phyloP scores from a whole-genome alignment of 352 stramenopile genomes.

The Phytopythium helicoides region DNA sequence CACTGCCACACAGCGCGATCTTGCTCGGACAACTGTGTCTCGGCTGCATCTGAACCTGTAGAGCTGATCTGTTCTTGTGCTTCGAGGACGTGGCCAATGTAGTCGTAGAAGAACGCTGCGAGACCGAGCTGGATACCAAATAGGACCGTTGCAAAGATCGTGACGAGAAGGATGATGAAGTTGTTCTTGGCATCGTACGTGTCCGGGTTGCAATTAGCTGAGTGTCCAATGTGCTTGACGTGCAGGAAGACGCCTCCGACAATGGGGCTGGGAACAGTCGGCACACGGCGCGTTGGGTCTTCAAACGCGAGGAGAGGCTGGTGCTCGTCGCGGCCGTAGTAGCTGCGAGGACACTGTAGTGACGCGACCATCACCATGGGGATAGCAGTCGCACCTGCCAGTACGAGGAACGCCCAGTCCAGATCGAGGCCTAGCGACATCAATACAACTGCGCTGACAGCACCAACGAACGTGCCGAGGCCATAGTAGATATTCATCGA shows the following conservation, averaged over 20 bases:
- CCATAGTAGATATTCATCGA: slow-evolving; percentile 75
- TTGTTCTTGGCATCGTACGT: slow-evolving; percentile 83
- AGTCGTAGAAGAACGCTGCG: slow-evolving; percentile 80
- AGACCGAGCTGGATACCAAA: slow-evolving; percentile 77
- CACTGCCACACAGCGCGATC: slow-evolving; percentile 55
- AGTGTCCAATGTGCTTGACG: slow-evolving; percentile 65
- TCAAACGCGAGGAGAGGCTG: slow-evolving; percentile 66
- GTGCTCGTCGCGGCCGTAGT: slow-evolving; percentile 54
- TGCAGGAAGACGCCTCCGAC: slow-evolving; percentile 82
- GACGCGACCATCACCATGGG: slow-evolving; percentile 39
- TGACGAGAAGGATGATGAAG: slow-evolving; percentile 82
- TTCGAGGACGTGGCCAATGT: slow-evolving; percentile 59
- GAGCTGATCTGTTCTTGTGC: slow-evolving; percentile 13
- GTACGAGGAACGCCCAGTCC: slow-evolving; percentile 53
- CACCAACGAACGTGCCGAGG: slow-evolving; percentile 55
- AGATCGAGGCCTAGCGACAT: slow-evolving; percentile 48
- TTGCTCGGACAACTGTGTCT: slow-evolving; percentile 10
- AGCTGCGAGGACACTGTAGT: slow-evolving; percentile 35
- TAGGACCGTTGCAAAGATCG: slow-evolving; percentile 73
- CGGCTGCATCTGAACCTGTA: slow-evolving; percentile 14
- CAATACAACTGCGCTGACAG: slow-evolving; percentile 45
- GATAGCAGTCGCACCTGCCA: slow-evolving; percentile 43
- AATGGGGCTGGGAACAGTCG: slow-evolving; percentile 78
- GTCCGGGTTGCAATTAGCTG: slow-evolving; percentile 76
- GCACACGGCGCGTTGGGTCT: slow-evolving; percentile 67